Evolutionary conservation across 2,329 filamentous ascomycete genomes (phyloP), one percentile per base, ranked within the genome.

Genomic region (Cladophialophora bantiana): DNA sequence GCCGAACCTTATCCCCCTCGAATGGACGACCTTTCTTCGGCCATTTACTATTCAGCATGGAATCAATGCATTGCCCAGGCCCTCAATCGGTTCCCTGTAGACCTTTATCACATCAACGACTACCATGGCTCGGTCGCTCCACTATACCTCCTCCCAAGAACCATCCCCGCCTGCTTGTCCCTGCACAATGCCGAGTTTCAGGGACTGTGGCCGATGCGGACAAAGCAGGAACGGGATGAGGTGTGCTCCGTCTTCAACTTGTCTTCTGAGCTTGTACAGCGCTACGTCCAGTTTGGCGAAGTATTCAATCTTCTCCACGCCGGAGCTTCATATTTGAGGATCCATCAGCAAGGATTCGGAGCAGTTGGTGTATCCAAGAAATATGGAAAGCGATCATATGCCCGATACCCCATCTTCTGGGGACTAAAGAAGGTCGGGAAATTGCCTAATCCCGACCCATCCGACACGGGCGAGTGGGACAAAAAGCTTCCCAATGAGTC

Each of bases 141-240:
- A 2, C 80, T 90, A 0, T 89, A 90, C 74, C 81, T 90, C 20
- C 81, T 90, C 2, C 88, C 88, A 1, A 78, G 85, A 69, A 87
- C 85, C 0, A 83, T 90, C 50, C 88, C 88, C 2, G 83, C 84
- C 69, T 88, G 86, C 71, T 77, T 90, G 7, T 89, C 88, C 0
- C 84, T 90, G 12, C 88, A 90, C 75, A 90, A 90, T 70, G 88
- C 88, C 58, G 88, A 90, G 70, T 90, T 90, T 72, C 88, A 90
- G 74, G 88, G 88, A 58, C 78, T 90, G 26, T 90, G 88, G 88
- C 86, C 87, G 0, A 89, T 90, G 84, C 81, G 88, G 9, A 88
- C 84, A 7, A 81, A 84, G 7, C 83, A 85, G 53, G 88, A 90
- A 71, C 82, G 83, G 64, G 83, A 84, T 48, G 88, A 90, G 75